A percentile compares a stretch with the other conserved stretches of the same genome.
phyloP scores from a whole-genome alignment of 1,284 basidiomycete genomes.

The Pseudozyma thailandica region DNA sequence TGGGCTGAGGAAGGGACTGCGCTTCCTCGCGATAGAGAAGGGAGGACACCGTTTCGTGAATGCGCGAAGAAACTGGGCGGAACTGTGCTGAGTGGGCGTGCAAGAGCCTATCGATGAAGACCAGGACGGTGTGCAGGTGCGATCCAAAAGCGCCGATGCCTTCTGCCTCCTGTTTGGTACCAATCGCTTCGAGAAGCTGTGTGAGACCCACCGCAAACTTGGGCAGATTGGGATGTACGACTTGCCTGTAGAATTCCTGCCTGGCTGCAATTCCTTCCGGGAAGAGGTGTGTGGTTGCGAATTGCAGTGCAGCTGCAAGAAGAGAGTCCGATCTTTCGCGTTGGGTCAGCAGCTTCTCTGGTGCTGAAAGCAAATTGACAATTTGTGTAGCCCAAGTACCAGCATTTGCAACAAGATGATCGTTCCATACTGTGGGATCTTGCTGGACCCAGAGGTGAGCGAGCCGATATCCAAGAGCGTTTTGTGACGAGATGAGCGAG shows the following conservation, averaged over 20 bases:
- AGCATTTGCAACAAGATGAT: slow-evolving; percentile 40
- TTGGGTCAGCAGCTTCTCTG: slow-evolving; percentile 29
- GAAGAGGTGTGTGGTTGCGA: slow-evolving; percentile 31
- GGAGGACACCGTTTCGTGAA: slow-evolving; percentile 37
- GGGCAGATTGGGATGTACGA: slow-evolving; percentile 47
- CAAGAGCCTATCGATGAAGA: slow-evolving; percentile 29
- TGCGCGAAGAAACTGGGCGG: slow-evolving; percentile 37
- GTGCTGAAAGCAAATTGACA: slow-evolving; percentile 31
- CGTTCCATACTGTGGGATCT: slow-evolving; percentile 35
- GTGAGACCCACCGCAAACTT: slow-evolving; percentile 24
- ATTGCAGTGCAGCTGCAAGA: slow-evolving; percentile 23
- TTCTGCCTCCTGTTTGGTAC: slow-evolving; percentile 6
- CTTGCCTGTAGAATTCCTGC: slow-evolving; percentile 54
- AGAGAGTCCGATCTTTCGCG: slow-evolving; percentile 19
- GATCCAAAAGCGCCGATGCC: slow-evolving; percentile 5
- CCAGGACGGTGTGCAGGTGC: slow-evolving; percentile 22
- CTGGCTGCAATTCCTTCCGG: slow-evolving; percentile 28
- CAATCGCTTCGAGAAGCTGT: slow-evolving; percentile 22
- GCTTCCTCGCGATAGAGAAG: slow-evolving; percentile 36
- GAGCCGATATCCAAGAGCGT: slow-evolving; percentile 36
- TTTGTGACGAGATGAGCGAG: slow-evolving; percentile 43
- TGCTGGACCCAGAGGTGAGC: slow-evolving; percentile 47
- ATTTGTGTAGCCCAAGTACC: slow-evolving; percentile 42
- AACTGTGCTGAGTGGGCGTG: slow-evolving; percentile 43
- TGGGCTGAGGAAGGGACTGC: slow-evolving; percentile 2